These are phyloP conservation scores for Cercospora zeina DNA, from an alignment of 2,329 filamentous ascomycete genomes.

Conservation along the genomic window DNA sequence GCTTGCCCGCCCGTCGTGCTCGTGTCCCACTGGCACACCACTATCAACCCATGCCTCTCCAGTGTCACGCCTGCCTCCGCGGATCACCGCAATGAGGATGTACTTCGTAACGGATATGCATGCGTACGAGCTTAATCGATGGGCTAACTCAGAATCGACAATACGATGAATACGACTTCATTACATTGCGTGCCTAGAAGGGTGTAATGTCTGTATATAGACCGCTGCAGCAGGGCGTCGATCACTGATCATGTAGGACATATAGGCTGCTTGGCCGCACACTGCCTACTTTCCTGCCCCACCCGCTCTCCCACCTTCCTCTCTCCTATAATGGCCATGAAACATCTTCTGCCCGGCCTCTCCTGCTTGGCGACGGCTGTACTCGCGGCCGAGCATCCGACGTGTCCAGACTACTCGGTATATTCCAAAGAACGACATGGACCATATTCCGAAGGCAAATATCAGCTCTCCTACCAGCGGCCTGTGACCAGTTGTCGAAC, in stretches of 20 bases:
- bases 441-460: slow-evolving; percentile 48
- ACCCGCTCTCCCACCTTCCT: not conserved
- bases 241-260: slow-evolving; percentile 3
- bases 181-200: no score
- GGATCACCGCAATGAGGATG: no score
- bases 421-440: slow-evolving; percentile 46
- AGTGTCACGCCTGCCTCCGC: no score
- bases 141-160: no score
- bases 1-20: not conserved
- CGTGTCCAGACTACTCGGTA: slow-evolving; percentile 46
- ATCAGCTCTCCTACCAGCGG: slow-evolving; percentile 50
- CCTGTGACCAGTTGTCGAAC: slow-evolving; percentile 49
- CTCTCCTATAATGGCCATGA: slow-evolving; percentile 16
- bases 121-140: no score
- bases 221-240: slow-evolving; percentile 13
- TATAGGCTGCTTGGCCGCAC: not conserved
- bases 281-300: not conserved
- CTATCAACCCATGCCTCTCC: no score
- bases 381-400: slow-evolving; percentile 23
- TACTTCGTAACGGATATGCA: no score
- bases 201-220: not conserved
- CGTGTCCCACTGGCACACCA: not conserved
- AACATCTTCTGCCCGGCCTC: slow-evolving; percentile 16
- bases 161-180: no score
- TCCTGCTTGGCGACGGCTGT: slow-evolving; percentile 8